Evolutionary conservation across 345 rosid genomes (phyloP).

Genomic region (Mangifera indica): DNA sequence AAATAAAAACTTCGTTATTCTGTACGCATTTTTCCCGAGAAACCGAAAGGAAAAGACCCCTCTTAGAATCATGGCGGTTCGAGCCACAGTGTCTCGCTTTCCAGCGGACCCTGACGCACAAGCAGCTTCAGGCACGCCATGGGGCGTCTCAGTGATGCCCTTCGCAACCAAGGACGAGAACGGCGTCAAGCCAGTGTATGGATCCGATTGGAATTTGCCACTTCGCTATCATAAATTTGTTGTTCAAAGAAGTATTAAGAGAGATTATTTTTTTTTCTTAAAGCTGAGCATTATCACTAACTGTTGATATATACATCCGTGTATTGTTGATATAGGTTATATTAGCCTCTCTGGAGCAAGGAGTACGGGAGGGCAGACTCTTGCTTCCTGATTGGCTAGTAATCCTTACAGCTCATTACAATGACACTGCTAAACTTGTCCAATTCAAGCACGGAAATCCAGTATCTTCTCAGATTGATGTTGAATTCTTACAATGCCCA

Average conservation of each 20-base stretch:
- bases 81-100: constrained; percentile 79
- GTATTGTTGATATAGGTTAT: constrained; percentile 50
- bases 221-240: constrained; percentile 41
- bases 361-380: constrained; percentile 92
- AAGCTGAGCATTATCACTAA: neutral
- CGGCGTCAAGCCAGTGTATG: constrained; percentile 69
- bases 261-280: constrained; percentile 7
- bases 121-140: constrained; percentile 79
- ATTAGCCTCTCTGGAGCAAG: constrained; percentile 82
- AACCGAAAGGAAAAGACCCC: neutral
- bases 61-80: constrained; percentile 57
- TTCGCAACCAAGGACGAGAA: constrained; percentile 84
- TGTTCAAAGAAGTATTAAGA: neutral
- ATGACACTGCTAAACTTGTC: constrained; percentile 65
- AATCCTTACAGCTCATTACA: constrained; percentile 79
- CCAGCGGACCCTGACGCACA: constrained; percentile 76
- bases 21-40: constrained; percentile 23
- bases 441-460: constrained; percentile 61
- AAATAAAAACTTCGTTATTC: neutral
- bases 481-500: constrained; percentile 88
- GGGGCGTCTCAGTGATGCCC: constrained; percentile 92
- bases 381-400: constrained; percentile 97
- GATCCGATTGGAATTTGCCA: constrained; percentile 72
- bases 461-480: constrained; percentile 63
- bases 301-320: neutral